Base-by-base conservation (phyloP, 495 filamentous ascomycete species). In the Sphaerosporella brunnea region DNA sequence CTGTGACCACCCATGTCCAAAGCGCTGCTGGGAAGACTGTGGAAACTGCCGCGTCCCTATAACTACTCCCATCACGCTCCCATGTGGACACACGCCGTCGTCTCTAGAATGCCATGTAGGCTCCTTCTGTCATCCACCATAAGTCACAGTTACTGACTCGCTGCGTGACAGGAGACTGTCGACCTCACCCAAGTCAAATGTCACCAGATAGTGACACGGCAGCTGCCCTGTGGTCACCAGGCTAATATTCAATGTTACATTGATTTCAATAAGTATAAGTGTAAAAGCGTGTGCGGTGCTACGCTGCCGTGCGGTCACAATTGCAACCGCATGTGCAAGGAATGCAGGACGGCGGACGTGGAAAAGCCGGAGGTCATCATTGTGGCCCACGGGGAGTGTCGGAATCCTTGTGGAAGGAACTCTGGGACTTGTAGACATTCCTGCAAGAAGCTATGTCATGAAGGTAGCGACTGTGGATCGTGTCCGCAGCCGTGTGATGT, bases 1-100 rank as follows among this genome's bases (percentile, higher is more conserved):
- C 7, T 87, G 82, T 47, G 55, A 64, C 2, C 81, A 87, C 54
- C 24, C 65, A 10, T 86, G 82, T 50, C 73, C 66, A 0, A 69
- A 64, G 46, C 39, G 47, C 2, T 88, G 82, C 47, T 79, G 79
- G 3, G 69, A 80, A 13, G 11, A 13, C 0, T 68, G 66, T 19
- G 54, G 47, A 5, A 60, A 60, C 47, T 82, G 75, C 50, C 45
- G 55, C 5, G 51, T 67, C 9, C 36, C 44, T 1, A 50, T 81
- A 15, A 18, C 30, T 13, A 28, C 53, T 2, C 44, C 71, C 36
- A 60, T 75, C 2, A 8, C 19, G 3, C 66, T 86, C 7, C 63
- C 67, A 7, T 88, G 81, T 53, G 75, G 74, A 0, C 82, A 87
- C 55, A 20, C 54, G 0, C 54, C 62, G n/a, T 46, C 36, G 10